A percentile compares a stretch with the other conserved stretches of the same genome.
phyloP scores from a whole-genome alignment of 768 basidiomycete species.

The Cystofilobasidium macerans region DNA sequence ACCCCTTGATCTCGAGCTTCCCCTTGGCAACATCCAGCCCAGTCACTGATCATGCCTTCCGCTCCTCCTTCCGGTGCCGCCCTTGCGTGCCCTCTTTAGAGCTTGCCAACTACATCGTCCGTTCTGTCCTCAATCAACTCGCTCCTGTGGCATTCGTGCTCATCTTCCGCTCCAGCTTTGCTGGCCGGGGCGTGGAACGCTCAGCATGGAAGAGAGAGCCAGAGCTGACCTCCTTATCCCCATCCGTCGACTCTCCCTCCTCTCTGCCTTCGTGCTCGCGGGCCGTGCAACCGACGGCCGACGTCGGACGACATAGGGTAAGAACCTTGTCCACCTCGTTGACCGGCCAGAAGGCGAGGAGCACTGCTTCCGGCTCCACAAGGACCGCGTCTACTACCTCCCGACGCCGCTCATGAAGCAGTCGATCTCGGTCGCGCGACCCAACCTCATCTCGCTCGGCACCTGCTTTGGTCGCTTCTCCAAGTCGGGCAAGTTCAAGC shows the following conservation, averaged over 20 bases:
- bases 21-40: neutral
- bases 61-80: neutral
- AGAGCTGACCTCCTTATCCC: no score
- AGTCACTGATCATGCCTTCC: neutral
- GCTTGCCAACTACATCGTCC: constrained; percentile 88
- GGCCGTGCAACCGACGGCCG: neutral
- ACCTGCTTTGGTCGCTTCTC: constrained; percentile 97
- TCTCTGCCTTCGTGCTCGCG: neutral
- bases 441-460: constrained; percentile 81
- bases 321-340: constrained; percentile 88
- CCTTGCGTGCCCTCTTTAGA: constrained; percentile 38
- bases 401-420: constrained; percentile 89
- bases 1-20: no score
- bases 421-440: constrained; percentile 79
- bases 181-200: no score
- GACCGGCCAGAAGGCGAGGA: constrained; percentile 81
- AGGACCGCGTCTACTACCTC: constrained; percentile 86
- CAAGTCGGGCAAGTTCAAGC: constrained; percentile 93
- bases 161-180: no score
- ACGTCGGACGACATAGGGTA: constrained; percentile 52
- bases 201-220: no score
- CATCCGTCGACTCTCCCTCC: neutral
- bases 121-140: constrained; percentile 34
- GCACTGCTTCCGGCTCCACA: constrained; percentile 89
- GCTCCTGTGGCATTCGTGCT: no score